These are phyloP conservation scores for Didymella arachidicola DNA, from an alignment of 2,329 filamentous ascomycete species.

Conservation along the genomic window DNA sequence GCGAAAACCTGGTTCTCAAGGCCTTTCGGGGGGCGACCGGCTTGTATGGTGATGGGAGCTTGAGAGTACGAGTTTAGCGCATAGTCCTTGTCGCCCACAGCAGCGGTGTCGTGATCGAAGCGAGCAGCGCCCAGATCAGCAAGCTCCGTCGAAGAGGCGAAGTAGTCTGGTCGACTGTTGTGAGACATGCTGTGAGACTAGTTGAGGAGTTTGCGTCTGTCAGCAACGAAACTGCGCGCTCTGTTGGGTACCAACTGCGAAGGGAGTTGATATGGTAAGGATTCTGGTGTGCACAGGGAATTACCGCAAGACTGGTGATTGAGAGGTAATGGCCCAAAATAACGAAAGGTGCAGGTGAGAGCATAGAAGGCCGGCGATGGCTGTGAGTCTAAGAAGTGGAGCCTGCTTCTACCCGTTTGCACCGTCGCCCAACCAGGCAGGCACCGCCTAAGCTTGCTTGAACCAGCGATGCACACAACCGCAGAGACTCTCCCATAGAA, in stretches of 20 bases:
- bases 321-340: neutral
- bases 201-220: neutral
- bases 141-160: constrained; percentile 29
- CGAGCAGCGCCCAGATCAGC: constrained; percentile 41
- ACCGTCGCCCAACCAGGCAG: neutral
- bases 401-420: too few species aligned
- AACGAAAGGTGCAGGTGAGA: neutral
- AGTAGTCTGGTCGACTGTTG: constrained; percentile 16
- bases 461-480: constrained; percentile 62
- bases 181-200: neutral
- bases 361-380: neutral
- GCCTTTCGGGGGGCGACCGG: constrained; percentile 37
- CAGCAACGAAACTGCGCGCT: too few species aligned
- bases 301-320: neutral
- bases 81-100: constrained; percentile 38
- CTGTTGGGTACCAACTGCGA: neutral
- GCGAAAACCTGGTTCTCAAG: constrained; percentile 39
- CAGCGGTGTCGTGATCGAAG: constrained; percentile 44
- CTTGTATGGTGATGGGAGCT: constrained; percentile 26
- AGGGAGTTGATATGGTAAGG: neutral
- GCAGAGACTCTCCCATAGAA: constrained; percentile 86
- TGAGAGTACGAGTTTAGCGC: constrained; percentile 29
- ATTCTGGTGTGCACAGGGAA: neutral
- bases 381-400: too few species aligned
- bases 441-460: constrained; percentile 1